Evolutionary conservation across 306 rosid species (phyloP).

Genomic region (Clitoria ternatea): DNA sequence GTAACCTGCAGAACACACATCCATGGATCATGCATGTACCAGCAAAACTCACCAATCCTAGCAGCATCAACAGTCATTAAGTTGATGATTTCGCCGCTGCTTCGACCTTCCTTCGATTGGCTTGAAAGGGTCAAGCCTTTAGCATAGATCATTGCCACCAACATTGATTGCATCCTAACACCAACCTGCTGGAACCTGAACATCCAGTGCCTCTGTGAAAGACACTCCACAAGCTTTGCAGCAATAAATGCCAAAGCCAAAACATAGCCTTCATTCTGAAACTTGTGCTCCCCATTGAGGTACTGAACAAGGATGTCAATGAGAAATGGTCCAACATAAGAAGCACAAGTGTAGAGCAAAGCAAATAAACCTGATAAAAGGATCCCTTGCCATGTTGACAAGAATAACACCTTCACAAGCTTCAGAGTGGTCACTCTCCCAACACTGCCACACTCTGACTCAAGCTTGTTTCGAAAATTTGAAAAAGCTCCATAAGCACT

Average conservation of each 20-base stretch:
- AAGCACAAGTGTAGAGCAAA: slow-evolving; percentile 39
- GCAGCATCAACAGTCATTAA: slow-evolving; percentile 85
- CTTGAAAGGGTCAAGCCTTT: slow-evolving; percentile 66
- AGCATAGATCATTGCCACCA: slow-evolving; percentile 57
- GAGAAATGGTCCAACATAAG: slow-evolving; percentile 83
- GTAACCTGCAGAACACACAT: slow-evolving; percentile 56
- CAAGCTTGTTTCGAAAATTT: slow-evolving; percentile 44
- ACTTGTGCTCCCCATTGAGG: slow-evolving; percentile 51
- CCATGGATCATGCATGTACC: slow-evolving; percentile 77
- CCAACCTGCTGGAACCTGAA: slow-evolving; percentile 59
- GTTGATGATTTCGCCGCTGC: slow-evolving; percentile 74
- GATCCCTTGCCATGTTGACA: slow-evolving; percentile 55
- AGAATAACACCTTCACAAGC: slow-evolving; percentile 48
- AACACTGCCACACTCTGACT: slow-evolving; percentile 37
- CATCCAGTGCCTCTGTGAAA: slow-evolving; percentile 57
- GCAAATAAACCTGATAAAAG: slow-evolving; percentile 40
- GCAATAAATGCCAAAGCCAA: slow-evolving; percentile 49
- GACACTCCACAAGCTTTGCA: slow-evolving; percentile 72
- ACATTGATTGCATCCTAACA: slow-evolving; percentile 49
- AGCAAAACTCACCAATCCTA: slow-evolving; percentile 58
- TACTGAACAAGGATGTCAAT: slow-evolving; percentile 69
- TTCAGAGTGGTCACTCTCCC: slow-evolving; percentile 45
- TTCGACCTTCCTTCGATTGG: slow-evolving; percentile 51
- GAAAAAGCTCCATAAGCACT: slow-evolving; percentile 49
- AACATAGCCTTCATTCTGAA: slow-evolving; percentile 53